Evolutionary conservation across 129 eudicot species (phyloP).

Genomic region (Escallonia rubra): DNA sequence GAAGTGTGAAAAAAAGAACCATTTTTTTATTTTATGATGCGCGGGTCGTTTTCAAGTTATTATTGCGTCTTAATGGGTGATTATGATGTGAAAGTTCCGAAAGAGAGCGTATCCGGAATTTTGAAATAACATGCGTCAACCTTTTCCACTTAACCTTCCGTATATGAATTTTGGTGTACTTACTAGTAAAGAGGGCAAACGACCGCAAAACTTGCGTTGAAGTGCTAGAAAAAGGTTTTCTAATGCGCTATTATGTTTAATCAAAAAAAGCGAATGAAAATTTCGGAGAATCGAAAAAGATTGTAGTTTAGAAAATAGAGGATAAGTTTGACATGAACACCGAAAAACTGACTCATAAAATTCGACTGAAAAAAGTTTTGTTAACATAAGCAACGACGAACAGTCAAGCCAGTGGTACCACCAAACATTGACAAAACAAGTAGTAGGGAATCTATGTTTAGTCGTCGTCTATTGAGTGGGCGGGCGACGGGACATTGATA

Average conservation of each 20-base stretch:
- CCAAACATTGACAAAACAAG: constrained; percentile 1
- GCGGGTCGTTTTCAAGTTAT: background rate
- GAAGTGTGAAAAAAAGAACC: background rate
- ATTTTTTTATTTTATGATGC: background rate
- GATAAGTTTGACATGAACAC: background rate
- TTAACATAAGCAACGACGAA: background rate
- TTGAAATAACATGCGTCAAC: background rate
- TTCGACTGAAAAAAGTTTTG: no score
- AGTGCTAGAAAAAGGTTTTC: no score
- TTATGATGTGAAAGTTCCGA: background rate
- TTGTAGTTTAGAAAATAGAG: no score
- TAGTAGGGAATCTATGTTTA: background rate
- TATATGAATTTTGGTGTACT: no score
- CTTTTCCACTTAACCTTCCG: no score
- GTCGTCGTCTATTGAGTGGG: background rate
- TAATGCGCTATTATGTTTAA: background rate
- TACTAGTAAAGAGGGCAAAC: no score
- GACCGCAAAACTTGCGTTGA: no score
- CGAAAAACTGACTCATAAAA: no score
- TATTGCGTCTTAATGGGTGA: background rate
- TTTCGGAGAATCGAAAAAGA: no score
- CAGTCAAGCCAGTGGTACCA: background rate
- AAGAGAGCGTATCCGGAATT: background rate
- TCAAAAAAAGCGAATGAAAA: no score
- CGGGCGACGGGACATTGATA: background rate